These are phyloP conservation scores for Cavenderia fasciculata DNA, from an alignment of 78 protist genomes.

Conservation along the genomic window DNA sequence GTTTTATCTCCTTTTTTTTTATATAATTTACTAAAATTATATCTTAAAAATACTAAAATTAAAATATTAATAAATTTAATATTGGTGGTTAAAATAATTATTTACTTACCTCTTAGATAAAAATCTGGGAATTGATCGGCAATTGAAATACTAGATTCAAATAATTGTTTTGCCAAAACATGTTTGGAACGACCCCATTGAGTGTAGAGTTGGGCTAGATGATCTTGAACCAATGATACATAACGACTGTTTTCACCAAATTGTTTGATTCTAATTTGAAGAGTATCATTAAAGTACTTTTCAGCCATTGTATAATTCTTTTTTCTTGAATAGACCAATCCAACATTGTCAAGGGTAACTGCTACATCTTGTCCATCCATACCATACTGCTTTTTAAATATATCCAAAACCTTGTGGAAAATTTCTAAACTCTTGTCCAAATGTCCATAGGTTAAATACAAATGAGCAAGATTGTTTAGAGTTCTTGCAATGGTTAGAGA, in stretches of 20 bases:
- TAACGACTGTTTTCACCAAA: slow-evolving; percentile 38
- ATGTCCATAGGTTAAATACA: slow-evolving; percentile 5
- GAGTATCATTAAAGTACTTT: slow-evolving; percentile 17
- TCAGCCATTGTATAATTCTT: slow-evolving; percentile 34
- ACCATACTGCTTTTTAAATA: slow-evolving; percentile 44
- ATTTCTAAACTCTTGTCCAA: slow-evolving; percentile 30
- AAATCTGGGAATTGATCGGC: slow-evolving; percentile 56
- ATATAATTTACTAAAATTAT: slow-evolving; percentile 12
- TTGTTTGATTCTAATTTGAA: slow-evolving; percentile 35
- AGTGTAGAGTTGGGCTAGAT: slow-evolving; percentile 41
- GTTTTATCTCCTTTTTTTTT: slow-evolving; percentile 17
- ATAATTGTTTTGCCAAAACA: background rate
- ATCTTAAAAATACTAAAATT: slow-evolving; percentile 24
- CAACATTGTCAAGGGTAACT: slow-evolving; percentile 39
- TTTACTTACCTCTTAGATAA: slow-evolving; percentile 9
- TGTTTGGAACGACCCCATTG: slow-evolving; percentile 37
- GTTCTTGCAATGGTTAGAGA: slow-evolving; percentile 38
- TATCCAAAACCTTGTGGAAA: slow-evolving; percentile 30
- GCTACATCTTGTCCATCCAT: slow-evolving; percentile 61
- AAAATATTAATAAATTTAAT: too few species aligned
- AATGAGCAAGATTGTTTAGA: slow-evolving; percentile 53
- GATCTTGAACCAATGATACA: slow-evolving; percentile 32
- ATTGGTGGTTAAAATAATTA: too few species aligned
- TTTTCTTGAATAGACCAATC: slow-evolving; percentile 29
- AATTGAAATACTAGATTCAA: slow-evolving; percentile 3